phyloP scores from a whole-genome alignment of 805 yeast species.

The Kluyveromyces starmeri region DNA sequence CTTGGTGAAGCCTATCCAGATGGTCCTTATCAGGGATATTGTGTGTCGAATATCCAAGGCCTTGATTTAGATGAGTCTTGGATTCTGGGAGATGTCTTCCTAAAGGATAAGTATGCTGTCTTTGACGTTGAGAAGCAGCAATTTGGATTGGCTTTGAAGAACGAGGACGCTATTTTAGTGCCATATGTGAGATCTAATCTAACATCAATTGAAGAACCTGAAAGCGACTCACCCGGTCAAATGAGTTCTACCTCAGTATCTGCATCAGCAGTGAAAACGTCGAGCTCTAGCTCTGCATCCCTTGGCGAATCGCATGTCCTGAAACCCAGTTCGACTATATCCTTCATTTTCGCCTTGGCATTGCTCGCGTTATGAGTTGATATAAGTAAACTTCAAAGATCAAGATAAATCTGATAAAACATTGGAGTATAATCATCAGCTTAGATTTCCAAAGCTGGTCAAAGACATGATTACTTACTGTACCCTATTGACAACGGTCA shows the following conservation, averaged over 20 bases:
- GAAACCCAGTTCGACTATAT: background rate
- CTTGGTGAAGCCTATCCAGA: conserved; percentile 39
- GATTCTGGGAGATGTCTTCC: conserved; percentile 58
- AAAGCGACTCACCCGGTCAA: no score
- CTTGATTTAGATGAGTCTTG: conserved; percentile 35
- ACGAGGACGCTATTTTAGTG: conserved; percentile 22
- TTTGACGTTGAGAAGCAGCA: conserved; percentile 43
- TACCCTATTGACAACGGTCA: no score
- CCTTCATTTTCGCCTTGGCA: background rate
- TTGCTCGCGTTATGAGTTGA: background rate
- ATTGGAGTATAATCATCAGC: no score
- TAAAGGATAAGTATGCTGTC: conserved; percentile 46
- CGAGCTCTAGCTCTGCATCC: background rate
- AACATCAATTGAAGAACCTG: no score
- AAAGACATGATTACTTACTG: no score
- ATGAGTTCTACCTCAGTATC: no score
- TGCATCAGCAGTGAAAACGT: no score
- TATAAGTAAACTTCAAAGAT: no score
- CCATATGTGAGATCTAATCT: conserved; percentile 8
- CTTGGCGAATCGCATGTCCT: background rate
- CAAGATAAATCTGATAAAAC: no score
- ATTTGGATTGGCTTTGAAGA: conserved; percentile 47
- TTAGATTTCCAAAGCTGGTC: no score
- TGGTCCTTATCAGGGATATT: conserved; percentile 37
- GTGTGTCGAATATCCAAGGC: conserved; percentile 61